Evolutionary conservation across 2,329 filamentous ascomycete genomes (phyloP).

Genomic region (Cladobotryum protrusum): DNA sequence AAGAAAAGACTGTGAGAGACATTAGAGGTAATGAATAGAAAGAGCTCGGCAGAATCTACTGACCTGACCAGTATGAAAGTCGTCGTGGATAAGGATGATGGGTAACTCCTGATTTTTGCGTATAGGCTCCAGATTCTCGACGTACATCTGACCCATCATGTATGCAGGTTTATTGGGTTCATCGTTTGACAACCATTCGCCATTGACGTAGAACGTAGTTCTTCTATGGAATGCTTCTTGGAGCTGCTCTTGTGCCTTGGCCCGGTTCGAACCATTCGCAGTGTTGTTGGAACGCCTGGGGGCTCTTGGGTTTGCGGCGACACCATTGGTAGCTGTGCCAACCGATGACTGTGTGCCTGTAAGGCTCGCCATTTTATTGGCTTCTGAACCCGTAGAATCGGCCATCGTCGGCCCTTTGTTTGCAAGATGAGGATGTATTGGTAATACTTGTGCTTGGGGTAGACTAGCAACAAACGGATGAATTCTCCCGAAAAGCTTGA

Average conservation of each 20-base stretch:
- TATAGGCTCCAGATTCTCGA: slow-evolving; percentile 26
- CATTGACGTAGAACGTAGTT: slow-evolving; percentile 22
- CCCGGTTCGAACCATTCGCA: background rate
- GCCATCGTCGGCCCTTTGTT: no score
- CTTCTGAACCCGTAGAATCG: no score
- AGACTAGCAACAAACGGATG: no score
- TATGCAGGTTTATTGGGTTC: slow-evolving; percentile 12
- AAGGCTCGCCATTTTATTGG: no score
- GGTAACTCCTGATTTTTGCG: slow-evolving; percentile 16
- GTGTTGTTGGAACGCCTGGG: background rate
- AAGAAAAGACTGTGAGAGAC: slow-evolving; percentile 30
- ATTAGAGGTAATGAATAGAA: background rate
- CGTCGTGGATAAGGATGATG: slow-evolving; percentile 31
- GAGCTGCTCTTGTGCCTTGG: background rate
- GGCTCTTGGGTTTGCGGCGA: no score
- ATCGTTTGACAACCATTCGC: slow-evolving; percentile 13
- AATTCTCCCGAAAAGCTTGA: no score
- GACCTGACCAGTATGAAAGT: slow-evolving; percentile 30
- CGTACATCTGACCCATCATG: slow-evolving; percentile 28
- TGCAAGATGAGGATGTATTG: no score
- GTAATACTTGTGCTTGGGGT: no score
- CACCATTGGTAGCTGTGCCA: no score
- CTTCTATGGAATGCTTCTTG: slow-evolving; percentile 15
- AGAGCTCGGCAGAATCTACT: background rate
- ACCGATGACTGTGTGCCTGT: no score